Evolutionary conservation across 2,329 filamentous ascomycete species (phyloP).

Genomic region (Neonectria punicea): DNA sequence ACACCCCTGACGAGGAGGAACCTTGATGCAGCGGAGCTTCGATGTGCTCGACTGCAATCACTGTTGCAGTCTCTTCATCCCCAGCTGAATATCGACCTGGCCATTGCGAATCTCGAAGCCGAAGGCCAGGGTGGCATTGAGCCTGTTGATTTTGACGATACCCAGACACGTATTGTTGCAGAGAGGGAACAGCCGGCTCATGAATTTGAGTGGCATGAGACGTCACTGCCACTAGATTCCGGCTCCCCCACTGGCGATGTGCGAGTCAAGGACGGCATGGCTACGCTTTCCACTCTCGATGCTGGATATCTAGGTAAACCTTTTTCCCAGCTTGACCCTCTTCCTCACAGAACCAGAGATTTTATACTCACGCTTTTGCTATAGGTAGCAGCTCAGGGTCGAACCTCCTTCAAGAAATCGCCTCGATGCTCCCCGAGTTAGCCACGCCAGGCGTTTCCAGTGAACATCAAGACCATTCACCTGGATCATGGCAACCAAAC

Average conservation of each 20-base stretch:
- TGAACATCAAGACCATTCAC: conserved; percentile 12
- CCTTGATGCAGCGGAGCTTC: conserved; percentile 46
- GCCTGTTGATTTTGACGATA: background rate
- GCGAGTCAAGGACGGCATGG: conserved; percentile 41
- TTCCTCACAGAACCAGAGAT: background rate
- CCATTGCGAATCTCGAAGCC: conserved; percentile 1
- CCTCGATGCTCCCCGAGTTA: conserved; percentile 21
- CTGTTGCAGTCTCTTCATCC: conserved; percentile 44
- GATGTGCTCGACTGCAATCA: conserved; percentile 39
- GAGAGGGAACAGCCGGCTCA: conserved; percentile 14
- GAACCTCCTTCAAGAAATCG: conserved; percentile 39
- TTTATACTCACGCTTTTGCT: background rate
- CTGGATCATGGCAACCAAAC: conserved; percentile 2
- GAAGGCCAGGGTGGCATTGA: background rate
- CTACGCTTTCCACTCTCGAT: conserved; percentile 33
- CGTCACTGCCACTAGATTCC: conserved; percentile 11
- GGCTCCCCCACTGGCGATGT: conserved; percentile 15
- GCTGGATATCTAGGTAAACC: conserved; percentile 41
- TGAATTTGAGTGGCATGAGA: conserved; percentile 38
- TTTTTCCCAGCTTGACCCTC: too few relatives aligned
- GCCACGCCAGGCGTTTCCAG: background rate
- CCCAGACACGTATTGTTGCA: background rate
- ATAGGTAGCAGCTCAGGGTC: conserved; percentile 44
- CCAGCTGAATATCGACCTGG: conserved; percentile 41
- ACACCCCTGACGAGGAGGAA: conserved; percentile 50